These are phyloP conservation scores for Ceratonia siliqua DNA, from an alignment of 306 rosid species.

Conservation along the genomic window DNA sequence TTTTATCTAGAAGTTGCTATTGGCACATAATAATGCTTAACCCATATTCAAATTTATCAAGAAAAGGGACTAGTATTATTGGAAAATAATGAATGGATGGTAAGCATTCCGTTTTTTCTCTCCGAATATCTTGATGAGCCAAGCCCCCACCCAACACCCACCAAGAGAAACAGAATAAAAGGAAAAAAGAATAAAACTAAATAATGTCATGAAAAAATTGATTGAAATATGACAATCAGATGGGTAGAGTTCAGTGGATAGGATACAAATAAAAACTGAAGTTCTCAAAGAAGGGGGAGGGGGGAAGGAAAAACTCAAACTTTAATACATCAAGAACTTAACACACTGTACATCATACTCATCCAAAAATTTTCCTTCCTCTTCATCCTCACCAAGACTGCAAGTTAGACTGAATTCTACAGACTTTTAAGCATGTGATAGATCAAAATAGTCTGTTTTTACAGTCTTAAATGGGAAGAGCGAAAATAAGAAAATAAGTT, in stretches of 20 bases:
- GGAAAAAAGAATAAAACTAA: not conserved
- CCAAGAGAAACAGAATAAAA: not conserved
- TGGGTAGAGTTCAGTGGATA: not conserved
- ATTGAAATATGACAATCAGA: not conserved
- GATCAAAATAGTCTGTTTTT: not conserved
- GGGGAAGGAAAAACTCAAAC: no score
- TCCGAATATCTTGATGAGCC: slow-evolving; percentile 4
- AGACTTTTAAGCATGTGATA: not conserved
- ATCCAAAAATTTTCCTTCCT: not conserved
- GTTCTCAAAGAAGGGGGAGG: not conserved
- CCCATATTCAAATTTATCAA: not conserved
- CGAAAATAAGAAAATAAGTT: not conserved
- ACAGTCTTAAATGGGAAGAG: not conserved
- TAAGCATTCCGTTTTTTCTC: not conserved
- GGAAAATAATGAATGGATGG: not conserved
- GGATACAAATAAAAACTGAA: not conserved
- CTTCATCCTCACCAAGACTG: not conserved
- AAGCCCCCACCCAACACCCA: not conserved
- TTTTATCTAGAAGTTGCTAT: not conserved
- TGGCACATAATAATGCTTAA: not conserved
- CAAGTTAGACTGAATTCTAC: not conserved
- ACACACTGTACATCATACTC: not conserved
- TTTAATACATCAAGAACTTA: no score
- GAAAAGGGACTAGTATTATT: not conserved
- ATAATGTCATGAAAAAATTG: not conserved